Conservation (phyloP, 2,329 filamentous ascomycete species). For the Sporothrix dimorphospora region DNA sequence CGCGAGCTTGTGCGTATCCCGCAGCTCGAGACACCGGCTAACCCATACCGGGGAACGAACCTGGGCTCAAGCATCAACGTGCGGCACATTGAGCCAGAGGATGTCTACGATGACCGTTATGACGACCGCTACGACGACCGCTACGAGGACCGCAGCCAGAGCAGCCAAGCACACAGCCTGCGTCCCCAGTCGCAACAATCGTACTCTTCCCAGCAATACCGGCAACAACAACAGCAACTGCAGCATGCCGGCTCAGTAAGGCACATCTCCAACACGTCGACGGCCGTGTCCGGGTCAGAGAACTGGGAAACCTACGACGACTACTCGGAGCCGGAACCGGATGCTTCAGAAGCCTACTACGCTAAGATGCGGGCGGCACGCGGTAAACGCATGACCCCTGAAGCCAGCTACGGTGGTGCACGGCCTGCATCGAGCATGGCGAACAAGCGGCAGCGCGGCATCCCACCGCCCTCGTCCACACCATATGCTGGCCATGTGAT, state of each 20-base stretch:
- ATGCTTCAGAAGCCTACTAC: slow-evolving; percentile 78
- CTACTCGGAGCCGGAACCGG: slow-evolving; percentile 73
- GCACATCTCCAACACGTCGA: slow-evolving; percentile 78
- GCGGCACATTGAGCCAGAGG: slow-evolving; percentile 71
- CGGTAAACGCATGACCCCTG: slow-evolving; percentile 64
- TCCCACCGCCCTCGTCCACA: slow-evolving; percentile 51
- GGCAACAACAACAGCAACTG: slow-evolving; percentile 23
- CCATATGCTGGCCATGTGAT: slow-evolving; percentile 52
- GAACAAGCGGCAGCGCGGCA: slow-evolving; percentile 56
- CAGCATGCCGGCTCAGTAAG: slow-evolving; percentile 48
- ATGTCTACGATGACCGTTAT: slow-evolving; percentile 70
- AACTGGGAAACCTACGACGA: slow-evolving; percentile 99
- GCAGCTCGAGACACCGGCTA: slow-evolving; percentile 55
- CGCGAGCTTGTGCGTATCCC: slow-evolving; percentile 67
- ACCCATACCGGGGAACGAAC: slow-evolving; percentile 53
- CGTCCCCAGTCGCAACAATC: slow-evolving; percentile 32
- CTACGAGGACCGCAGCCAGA: slow-evolving; percentile 26
- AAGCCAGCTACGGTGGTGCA: slow-evolving; percentile 36
- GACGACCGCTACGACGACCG: slow-evolving; percentile 28
- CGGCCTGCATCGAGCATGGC: slow-evolving; percentile 40
- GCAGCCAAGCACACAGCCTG: slow-evolving; percentile 23
- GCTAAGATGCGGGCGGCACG: slow-evolving; percentile 73
- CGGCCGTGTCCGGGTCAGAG: slow-evolving; percentile 78
- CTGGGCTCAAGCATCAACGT: slow-evolving; percentile 58
- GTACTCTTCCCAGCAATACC: slow-evolving; percentile 28